These are phyloP conservation scores for Knufia petricola DNA, from an alignment of 2,329 filamentous ascomycete genomes.

Conservation along the genomic window DNA sequence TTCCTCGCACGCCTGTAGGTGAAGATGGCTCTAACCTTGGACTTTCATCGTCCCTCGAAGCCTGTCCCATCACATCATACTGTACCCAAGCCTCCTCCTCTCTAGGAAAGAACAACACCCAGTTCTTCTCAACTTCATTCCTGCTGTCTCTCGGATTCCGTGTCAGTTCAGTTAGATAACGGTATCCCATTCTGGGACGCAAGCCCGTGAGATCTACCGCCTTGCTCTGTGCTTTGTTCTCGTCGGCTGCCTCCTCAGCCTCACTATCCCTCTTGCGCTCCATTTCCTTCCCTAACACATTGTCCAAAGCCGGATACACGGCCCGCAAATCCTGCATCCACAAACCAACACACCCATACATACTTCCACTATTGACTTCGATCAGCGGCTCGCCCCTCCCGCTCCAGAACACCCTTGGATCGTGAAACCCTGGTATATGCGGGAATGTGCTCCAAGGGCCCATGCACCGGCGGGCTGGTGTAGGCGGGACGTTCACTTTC, in stretches of 20 bases:
- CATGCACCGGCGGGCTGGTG: slow-evolving; percentile 29
- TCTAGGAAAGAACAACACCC: slow-evolving; percentile 31
- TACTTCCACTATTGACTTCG: slow-evolving; percentile 29
- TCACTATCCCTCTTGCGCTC: not conserved
- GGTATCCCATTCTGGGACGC: slow-evolving; percentile 21
- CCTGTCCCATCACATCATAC: slow-evolving; percentile 26
- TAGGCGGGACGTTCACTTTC: slow-evolving; percentile 30
- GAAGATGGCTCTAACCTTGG: not conserved
- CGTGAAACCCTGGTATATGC: slow-evolving; percentile 34
- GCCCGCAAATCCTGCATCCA: slow-evolving; percentile 27
- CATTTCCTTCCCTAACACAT: slow-evolving; percentile 5
- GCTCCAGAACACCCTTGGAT: slow-evolving; percentile 33
- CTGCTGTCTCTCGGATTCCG: slow-evolving; percentile 29
- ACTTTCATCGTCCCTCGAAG: no score
- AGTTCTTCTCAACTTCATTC: slow-evolving; percentile 33
- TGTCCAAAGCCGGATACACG: slow-evolving; percentile 13
- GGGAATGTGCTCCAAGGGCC: slow-evolving; percentile 26
- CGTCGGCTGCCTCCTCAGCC: not conserved
- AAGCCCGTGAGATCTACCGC: not conserved
- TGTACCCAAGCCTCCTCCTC: slow-evolving; percentile 29
- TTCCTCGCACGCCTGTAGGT: not conserved
- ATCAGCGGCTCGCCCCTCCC: slow-evolving; percentile 32
- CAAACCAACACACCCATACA: slow-evolving; percentile 28
- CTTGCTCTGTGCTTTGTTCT: not conserved
- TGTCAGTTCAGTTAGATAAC: slow-evolving; percentile 31